phyloP scores from a whole-genome alignment of 1,139 yeast genomes.

The Kazachstania sp. region DNA sequence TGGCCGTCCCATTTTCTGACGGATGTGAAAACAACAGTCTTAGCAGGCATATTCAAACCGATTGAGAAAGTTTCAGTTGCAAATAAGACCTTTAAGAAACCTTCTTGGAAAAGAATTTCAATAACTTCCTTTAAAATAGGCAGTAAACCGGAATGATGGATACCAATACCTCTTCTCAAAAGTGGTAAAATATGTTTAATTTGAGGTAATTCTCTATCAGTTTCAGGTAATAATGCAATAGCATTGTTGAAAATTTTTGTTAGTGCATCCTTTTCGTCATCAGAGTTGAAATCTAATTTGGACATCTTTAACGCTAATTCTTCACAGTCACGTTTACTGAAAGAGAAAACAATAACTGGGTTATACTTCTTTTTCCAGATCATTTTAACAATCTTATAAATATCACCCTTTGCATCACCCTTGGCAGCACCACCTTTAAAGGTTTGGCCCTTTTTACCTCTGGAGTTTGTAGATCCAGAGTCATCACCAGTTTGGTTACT shows the following conservation, averaged over 20 bases:
- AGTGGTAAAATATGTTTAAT: slow-evolving; percentile 84
- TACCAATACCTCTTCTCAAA: slow-evolving; percentile 90
- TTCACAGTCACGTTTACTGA: slow-evolving; percentile 95
- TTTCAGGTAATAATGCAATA: slow-evolving; percentile 74
- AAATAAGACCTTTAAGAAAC: slow-evolving; percentile 83
- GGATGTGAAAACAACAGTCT: slow-evolving; percentile 94
- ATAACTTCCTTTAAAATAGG: slow-evolving; percentile 95
- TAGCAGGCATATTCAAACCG: slow-evolving; percentile 97
- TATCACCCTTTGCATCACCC: slow-evolving; percentile 79
- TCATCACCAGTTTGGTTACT: slow-evolving; percentile 80
- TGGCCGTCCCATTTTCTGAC: slow-evolving; percentile 98
- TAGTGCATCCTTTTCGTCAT: slow-evolving; percentile 84
- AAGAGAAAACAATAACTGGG: slow-evolving; percentile 96
- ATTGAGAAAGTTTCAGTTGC: slow-evolving; percentile 98
- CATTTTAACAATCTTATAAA: slow-evolving; percentile 95
- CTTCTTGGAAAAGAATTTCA: slow-evolving; percentile 95
- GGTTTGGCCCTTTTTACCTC: slow-evolving; percentile 76
- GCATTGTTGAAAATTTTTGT: slow-evolving; percentile 87
- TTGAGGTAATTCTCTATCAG: slow-evolving; percentile 88
- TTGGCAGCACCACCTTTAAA: slow-evolving; percentile 69
- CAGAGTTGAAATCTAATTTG: slow-evolving; percentile 83
- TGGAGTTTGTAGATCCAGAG: slow-evolving; percentile 49
- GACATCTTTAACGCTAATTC: slow-evolving; percentile 89
- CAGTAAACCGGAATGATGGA: slow-evolving; percentile 92
- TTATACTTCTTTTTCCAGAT: slow-evolving; percentile 91